Conservation (phyloP, 768 basidiomycete genomes). For the Phlegmacium glaucopus region DNA sequence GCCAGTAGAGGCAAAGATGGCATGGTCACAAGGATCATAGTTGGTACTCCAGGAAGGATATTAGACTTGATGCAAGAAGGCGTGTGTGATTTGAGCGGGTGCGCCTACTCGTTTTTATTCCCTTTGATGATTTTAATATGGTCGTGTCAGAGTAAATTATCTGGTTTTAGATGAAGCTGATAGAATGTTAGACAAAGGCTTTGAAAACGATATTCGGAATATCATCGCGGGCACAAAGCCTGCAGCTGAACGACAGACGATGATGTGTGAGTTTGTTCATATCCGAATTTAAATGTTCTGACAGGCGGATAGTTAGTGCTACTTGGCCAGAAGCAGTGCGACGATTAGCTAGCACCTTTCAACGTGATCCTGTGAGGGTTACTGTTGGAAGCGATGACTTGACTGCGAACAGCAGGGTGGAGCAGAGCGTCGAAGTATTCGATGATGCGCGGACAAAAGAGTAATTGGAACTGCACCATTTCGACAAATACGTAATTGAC, state of each 20-base stretch:
- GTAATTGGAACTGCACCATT: conserved; percentile 44
- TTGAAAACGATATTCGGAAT: conserved; percentile 93
- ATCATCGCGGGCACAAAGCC: conserved; percentile 80
- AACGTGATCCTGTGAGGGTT: conserved; percentile 78
- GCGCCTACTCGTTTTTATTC: conserved; percentile 23
- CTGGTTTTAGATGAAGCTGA: conserved; percentile 97
- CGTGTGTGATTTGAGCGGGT: conserved; percentile 77
- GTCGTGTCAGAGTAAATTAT: conserved; percentile 68
- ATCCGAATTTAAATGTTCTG: neutral
- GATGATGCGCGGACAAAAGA: conserved; percentile 85
- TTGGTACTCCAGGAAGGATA: conserved; percentile 93
- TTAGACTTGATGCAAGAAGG: conserved; percentile 91
- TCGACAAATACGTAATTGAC: neutral
- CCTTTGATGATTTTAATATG: conserved; percentile 2
- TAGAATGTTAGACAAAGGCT: conserved; percentile 96
- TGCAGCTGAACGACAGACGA: conserved; percentile 74
- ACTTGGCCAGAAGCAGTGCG: conserved; percentile 98
- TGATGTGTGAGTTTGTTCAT: conserved; percentile 74
- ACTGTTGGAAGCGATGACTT: conserved; percentile 96
- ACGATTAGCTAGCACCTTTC: conserved; percentile 84
- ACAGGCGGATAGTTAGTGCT: conserved; percentile 69
- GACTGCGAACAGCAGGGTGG: conserved; percentile 91
- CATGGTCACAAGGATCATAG: conserved; percentile 68
- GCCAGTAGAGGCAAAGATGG: conserved; percentile 45
- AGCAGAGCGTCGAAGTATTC: conserved; percentile 90